Base-by-base conservation (phyloP, 164 flowering plant species). In the Pachysandra terminalis region DNA sequence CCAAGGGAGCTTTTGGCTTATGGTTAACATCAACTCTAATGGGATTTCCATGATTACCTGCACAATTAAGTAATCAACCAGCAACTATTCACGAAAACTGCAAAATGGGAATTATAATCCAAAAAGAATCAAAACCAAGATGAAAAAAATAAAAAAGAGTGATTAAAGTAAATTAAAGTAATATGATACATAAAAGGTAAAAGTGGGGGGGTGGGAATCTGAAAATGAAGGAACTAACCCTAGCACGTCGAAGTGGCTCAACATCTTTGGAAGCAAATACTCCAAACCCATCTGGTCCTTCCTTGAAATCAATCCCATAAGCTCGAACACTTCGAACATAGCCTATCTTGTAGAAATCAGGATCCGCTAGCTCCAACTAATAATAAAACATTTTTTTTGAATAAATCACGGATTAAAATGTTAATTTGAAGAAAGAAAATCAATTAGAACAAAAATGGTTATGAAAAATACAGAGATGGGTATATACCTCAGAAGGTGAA, bases 21-120 rank as follows among this genome's bases (percentile, higher is more conserved):
- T 81, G 8, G 96, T 91, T 71, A 90, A 66, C 98, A 95, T 95
- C 80, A 91, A 72, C 76, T 95, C 98, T 35, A 95, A 61, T 61
- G 98, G 98, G 72, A 95, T 88, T 81, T 95, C 97, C 98, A 95
- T 91, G 56, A 91, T 83, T 48, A 95, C 81, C 98, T 95, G 82
- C 32, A 61, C 23, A 14, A 9, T 63, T 15, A 40, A 52, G 59
- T 35, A 27, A 16, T 52, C 9, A 61, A 68, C 25, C 23, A 51
- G 22, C 5, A 60, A 59, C n/a, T n/a, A n/a, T n/a, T n/a, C n/a
- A n/a, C n/a, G 21, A 4, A n/a, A 8, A 61, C 17, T 25, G 22
- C 22, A 9, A 27, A 19, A 27, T 19, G 24, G 15, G 27, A 21
- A 62, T n/a, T 61, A 14, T 25, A 16, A n/a, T 27, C 26, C 49